phyloP scores from a whole-genome alignment of 257 asterid species.

The Solanum piurae region DNA sequence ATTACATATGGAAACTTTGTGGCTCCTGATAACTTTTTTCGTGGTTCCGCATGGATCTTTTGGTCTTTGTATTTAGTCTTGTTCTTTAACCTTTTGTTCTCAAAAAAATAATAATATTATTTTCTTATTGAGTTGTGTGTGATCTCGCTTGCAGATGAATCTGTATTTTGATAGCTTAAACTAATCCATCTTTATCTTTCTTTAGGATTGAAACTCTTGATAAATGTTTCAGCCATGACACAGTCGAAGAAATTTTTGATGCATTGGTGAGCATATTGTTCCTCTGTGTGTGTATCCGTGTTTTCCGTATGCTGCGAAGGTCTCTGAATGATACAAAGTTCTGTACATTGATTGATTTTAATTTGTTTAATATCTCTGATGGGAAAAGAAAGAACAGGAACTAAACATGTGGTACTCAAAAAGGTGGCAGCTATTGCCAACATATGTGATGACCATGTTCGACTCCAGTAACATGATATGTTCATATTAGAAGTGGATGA shows the following conservation, averaged over 20 bases:
- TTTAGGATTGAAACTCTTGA: conserved; percentile 60
- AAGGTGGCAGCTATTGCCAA: too few relatives aligned
- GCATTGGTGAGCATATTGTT: conserved; percentile 49
- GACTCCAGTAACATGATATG: too few relatives aligned
- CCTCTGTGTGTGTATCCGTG: neutral
- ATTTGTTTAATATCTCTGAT: neutral
- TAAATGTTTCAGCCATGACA: conserved; percentile 81
- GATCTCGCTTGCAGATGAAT: neutral
- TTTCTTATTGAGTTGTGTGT: neutral
- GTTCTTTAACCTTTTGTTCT: neutral
- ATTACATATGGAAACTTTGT: neutral
- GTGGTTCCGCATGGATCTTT: neutral
- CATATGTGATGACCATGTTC: too few relatives aligned
- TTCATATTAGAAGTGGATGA: too few relatives aligned
- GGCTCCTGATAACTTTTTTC: neutral
- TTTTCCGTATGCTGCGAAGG: neutral
- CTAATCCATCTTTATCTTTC: conserved; percentile 17
- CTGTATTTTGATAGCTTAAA: neutral
- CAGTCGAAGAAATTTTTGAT: conserved; percentile 84
- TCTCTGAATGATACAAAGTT: neutral
- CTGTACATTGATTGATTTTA: neutral
- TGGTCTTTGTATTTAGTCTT: neutral
- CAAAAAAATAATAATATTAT: neutral
- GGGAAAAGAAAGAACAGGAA: neutral
- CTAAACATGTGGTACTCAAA: too few relatives aligned